Evolutionary conservation across 2,329 filamentous ascomycete genomes (phyloP).

Genomic region (Aspergillus arachidicola): DNA sequence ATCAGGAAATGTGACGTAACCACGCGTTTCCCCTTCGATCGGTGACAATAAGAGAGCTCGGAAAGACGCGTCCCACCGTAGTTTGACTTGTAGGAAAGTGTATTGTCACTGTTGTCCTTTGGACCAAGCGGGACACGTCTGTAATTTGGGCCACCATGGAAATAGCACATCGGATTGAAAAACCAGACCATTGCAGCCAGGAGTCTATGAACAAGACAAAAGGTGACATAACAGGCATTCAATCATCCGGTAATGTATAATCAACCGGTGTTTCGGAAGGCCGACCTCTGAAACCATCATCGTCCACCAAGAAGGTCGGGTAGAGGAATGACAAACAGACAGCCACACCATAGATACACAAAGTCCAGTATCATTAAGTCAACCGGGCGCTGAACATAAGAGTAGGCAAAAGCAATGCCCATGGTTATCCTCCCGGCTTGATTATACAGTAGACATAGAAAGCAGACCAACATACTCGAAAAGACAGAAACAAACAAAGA

Average conservation of each 20-base stretch:
- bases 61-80: background rate
- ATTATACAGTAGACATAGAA: background rate
- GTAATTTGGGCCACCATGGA: background rate
- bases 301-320: background rate
- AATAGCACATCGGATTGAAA: constrained; percentile 10
- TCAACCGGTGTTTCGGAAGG: background rate
- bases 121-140: background rate
- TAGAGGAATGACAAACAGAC: background rate
- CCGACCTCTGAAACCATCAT: background rate
- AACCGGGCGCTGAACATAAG: background rate
- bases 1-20: background rate
- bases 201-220: constrained; percentile 2
- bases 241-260: constrained; percentile 3
- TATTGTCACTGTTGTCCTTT: background rate
- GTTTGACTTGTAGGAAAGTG: background rate
- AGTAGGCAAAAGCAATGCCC: background rate
- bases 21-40: background rate
- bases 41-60: background rate
- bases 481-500: background rate
- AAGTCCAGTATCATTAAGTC: background rate
- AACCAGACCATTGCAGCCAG: background rate
- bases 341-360: background rate
- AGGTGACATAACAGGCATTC: constrained; percentile 1
- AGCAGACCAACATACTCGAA: background rate
- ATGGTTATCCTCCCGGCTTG: background rate